These are phyloP conservation scores for Neurospora discreta DNA, from an alignment of 495 filamentous ascomycete species.

Conservation along the genomic window DNA sequence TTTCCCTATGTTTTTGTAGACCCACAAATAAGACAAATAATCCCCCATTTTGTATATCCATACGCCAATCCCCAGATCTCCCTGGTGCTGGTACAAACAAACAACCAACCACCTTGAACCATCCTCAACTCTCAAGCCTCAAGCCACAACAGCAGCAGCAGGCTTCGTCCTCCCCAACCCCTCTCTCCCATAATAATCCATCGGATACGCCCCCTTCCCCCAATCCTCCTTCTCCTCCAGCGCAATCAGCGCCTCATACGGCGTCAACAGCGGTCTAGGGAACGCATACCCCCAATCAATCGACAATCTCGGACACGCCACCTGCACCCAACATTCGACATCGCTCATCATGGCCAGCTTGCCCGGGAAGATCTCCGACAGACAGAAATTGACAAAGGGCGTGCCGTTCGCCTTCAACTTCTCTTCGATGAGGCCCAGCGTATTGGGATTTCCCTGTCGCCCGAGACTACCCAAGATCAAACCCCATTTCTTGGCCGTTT, in stretches of 20 bases:
- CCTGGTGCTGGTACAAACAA: neutral
- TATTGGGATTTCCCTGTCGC: conserved; percentile 90
- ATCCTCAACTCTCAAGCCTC: neutral
- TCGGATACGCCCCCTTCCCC: conserved; percentile 77
- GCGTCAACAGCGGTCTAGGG: conserved; percentile 73
- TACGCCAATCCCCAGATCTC: neutral
- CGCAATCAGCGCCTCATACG: conserved; percentile 89
- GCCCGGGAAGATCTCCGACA: conserved; percentile 92
- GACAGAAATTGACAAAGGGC: conserved; percentile 67
- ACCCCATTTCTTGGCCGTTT: conserved; percentile 75
- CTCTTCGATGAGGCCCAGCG: conserved; percentile 73
- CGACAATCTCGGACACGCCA: conserved; percentile 86
- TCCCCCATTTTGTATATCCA: neutral
- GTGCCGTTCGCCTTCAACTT: conserved; percentile 56
- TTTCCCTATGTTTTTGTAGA: no score
- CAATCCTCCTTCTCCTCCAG: conserved; percentile 67
- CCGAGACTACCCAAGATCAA: conserved; percentile 88
- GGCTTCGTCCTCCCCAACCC: conserved; percentile 73
- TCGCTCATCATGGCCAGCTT: conserved; percentile 87
- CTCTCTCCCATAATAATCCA: conserved; percentile 96
- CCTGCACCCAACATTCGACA: conserved; percentile 95
- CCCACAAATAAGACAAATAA: neutral
- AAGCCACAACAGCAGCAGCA: neutral
- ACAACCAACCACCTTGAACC: neutral
- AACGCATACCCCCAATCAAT: conserved; percentile 99